Base-by-base conservation (phyloP, 1,139 yeast species). In the Arxiozyma slooffiae region DNA sequence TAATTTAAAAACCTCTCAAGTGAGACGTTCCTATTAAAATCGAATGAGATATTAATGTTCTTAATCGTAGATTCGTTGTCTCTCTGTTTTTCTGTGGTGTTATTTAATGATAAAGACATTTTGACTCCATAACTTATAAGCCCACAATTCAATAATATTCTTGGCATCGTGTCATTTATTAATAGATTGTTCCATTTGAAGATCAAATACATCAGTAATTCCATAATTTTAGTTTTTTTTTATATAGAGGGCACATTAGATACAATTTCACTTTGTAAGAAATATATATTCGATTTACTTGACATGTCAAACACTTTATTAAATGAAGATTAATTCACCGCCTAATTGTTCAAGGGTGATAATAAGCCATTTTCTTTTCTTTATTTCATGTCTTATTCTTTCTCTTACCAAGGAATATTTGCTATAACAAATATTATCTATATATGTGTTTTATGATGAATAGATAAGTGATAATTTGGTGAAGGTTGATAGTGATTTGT, bases 401-500 rank as follows among this genome's bases (percentile, higher is more conserved):
- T 89, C 96, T 56, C 97, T 73, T 0, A 97, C 96, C 49, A 89
- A 71, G 0, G 96, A 78, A 0, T 97, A 97, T 66, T 89, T 89
- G 64, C 95, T 85, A 66, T 89, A 89, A 66, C 97, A 89, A 51
- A 89, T 79, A 97, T 89, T 89, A 37, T 95, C 96, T 97, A 89
- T 89, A 66, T 81, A 90, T 46, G 82, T 80, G 38, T 75, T 76
- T 0, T 81, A 78, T 58, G 97, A 64, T 89, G 97, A 53, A 80
- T 79, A 70, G 89, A 89, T 57, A 88, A 67, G 63, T 89, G 97
- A 65, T 88, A 89, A 59, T 82, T 85, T 4, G 89, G 79, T 1
- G 92, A 83, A 2, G 97, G 90, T 26, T 75, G 76, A 64, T 83
- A 89, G 52, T 80, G 76, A 53, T 86, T 83, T 4, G 97, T 89